phyloP scores from a whole-genome alignment of 257 asterid genomes.

The Solanum appendiculatum region DNA sequence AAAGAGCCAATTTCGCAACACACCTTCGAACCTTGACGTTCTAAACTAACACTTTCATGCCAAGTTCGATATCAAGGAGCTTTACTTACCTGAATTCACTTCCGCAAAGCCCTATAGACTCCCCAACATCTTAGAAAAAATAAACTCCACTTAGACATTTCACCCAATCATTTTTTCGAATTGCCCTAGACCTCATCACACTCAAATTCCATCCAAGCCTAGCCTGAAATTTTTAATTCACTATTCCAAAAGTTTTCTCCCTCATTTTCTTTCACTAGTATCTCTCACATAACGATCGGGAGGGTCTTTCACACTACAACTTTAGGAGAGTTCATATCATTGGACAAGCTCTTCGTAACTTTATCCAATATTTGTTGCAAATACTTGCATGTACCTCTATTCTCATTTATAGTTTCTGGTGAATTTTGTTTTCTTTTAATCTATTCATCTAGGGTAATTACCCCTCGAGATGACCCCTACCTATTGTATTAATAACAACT shows the following conservation, averaged over 20 bases:
- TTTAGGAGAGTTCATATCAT: constrained; percentile 25
- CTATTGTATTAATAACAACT: no score
- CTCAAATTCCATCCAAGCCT: background rate
- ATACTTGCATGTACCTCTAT: constrained; percentile 90
- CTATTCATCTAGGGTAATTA: background rate
- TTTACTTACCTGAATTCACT: background rate
- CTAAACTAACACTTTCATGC: background rate
- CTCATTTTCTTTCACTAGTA: background rate
- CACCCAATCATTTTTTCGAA: background rate
- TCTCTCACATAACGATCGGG: background rate
- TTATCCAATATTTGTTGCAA: constrained; percentile 65
- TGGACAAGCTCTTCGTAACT: constrained; percentile 51
- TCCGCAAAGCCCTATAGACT: background rate
- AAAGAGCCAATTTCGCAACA: background rate
- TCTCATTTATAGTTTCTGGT: constrained; percentile 61
- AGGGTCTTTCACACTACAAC: constrained; percentile 13
- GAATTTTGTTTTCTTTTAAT: background rate
- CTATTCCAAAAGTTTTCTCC: background rate
- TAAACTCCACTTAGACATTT: background rate
- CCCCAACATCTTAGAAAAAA: background rate
- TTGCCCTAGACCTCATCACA: background rate
- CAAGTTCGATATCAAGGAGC: background rate
- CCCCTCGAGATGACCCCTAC: background rate
- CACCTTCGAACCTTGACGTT: background rate
- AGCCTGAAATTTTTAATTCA: background rate